Evolutionary conservation across 441 rosid species (phyloP), one percentile per base, ranked within the genome.

Genomic region (Francoa sonchifolia): DNA sequence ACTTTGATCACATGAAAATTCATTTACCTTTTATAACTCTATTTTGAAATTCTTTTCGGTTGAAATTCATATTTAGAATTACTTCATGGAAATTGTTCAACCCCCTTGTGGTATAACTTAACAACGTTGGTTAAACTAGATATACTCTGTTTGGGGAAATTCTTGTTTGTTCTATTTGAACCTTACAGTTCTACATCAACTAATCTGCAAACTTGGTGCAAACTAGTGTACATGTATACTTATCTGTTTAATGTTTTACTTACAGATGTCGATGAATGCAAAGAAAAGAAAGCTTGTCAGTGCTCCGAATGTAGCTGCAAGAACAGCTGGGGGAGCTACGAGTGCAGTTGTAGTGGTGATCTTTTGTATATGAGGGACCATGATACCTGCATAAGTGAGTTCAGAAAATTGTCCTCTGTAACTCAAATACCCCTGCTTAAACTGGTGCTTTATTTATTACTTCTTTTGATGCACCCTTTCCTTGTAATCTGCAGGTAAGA

Each of bases 281-380:
- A 73, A 55, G 99, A 86, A 41, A 80, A 43, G 69, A 80, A 71
- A 66, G 95, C 83, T 15, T 86, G 99, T 42, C 99, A 80, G 47
- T 90, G 99, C 59, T 65, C 82, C 15, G 88, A 68, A 34, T 90
- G 99, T 65, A 82, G 69, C 62, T 90, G 99, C 79, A 76, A 80
- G 63, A 59, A 90, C 54, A 82, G 90, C 15, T 90, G 96, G 96
- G 99, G 99, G 41, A 80, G 96, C 61, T 90, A 86, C 13, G 93
- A 90, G 23, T 90, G 99, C 66, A 69, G 69, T 37, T 90, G 99
- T 55, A 71, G 96, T 9, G 83, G 78, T 20, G 78, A 70, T 64
- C 83, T 86, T 52, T 71, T 90, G 48, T 90, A 90, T 58, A 86
- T 90, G 19, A 72, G 78, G 66, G 99, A 90, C 54, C 96, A 90